Evolutionary conservation across 2,329 filamentous ascomycete genomes (phyloP).

Genomic region (Chaetomium olivaceum): DNA sequence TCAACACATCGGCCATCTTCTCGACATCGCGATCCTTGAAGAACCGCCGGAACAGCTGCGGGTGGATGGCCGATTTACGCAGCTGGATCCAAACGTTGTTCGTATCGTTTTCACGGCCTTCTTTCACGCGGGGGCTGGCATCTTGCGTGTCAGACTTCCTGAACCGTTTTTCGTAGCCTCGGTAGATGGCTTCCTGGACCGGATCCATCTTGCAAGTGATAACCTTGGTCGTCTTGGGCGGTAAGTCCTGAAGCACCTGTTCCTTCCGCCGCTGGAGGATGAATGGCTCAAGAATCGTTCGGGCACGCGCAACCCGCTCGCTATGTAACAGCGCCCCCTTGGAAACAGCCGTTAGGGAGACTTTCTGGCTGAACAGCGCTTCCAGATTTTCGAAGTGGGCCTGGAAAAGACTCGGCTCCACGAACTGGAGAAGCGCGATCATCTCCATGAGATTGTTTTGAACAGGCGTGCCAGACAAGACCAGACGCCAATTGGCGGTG

Average conservation of each 20-base stretch:
- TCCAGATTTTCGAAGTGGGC: conserved; percentile 76
- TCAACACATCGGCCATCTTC: conserved; percentile 75
- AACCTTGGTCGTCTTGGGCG: conserved; percentile 74
- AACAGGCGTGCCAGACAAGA: conserved; percentile 87
- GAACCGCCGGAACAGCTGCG: conserved; percentile 78
- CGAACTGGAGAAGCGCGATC: conserved; percentile 86
- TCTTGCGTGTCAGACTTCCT: conserved; percentile 61
- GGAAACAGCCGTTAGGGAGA: conserved; percentile 75
- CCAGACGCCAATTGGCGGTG: conserved; percentile 75
- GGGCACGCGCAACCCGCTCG: conserved; percentile 81
- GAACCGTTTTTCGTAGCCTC: conserved; percentile 63
- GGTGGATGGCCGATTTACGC: conserved; percentile 89
- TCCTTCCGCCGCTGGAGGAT: conserved; percentile 92
- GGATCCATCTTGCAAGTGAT: conserved; percentile 78
- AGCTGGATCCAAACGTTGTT: conserved; percentile 85
- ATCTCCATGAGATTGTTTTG: conserved; percentile 95
- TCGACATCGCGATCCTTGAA: conserved; percentile 74
- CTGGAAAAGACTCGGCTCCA: conserved; percentile 82
- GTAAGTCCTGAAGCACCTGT: conserved; percentile 83
- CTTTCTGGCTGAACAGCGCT: conserved; percentile 88
- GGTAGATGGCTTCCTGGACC: conserved; percentile 72
- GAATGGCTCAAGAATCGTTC: conserved; percentile 92
- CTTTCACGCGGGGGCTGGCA: conserved; percentile 57
- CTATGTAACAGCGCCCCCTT: conserved; percentile 83
- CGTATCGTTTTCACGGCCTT: conserved; percentile 54